Percentiles rank a stretch among this genome's conserved stretches.
Evolutionary conservation across 2,329 filamentous ascomycete genomes (phyloP).

Genomic region (Acrodontium crateriforme): DNA sequence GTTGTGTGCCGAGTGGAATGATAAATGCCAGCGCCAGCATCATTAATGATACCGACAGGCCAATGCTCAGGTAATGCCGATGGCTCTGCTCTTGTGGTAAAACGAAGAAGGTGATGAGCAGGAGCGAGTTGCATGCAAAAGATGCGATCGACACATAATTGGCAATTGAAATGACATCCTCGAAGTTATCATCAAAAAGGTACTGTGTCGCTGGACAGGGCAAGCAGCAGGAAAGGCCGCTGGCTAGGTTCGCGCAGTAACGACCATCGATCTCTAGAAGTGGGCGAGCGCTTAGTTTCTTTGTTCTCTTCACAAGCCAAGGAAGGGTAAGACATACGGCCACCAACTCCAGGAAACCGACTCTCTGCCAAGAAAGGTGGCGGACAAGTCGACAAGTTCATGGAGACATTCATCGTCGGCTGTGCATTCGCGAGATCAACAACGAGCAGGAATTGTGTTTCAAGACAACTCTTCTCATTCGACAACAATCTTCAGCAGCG

Average conservation of each 20-base stretch:
- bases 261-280: constrained; percentile 34
- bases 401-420: neutral
- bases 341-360: constrained; percentile 5
- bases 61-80: constrained; percentile 75
- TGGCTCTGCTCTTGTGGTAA: constrained; percentile 73
- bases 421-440: too few relatives aligned
- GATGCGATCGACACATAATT: constrained; percentile 68
- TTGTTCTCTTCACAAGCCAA: too few relatives aligned
- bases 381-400: constrained; percentile 5
- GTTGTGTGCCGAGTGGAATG: constrained; percentile 58
- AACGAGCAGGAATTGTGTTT: too few relatives aligned
- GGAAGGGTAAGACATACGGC: neutral
- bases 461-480: too few relatives aligned
- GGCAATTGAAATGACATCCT: constrained; percentile 42
- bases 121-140: constrained; percentile 54
- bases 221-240: constrained; percentile 54
- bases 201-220: constrained; percentile 74
- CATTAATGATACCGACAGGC: constrained; percentile 54
- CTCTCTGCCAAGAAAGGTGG: constrained; percentile 6
- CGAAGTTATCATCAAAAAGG: constrained; percentile 42
- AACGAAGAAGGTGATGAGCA: constrained; percentile 64
- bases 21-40: constrained; percentile 72
- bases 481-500: too few relatives aligned
- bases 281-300: neutral
- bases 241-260: constrained; percentile 34